phyloP scores from a whole-genome alignment of 2,329 filamentous ascomycete genomes.

The Karstenula rhodostoma region DNA sequence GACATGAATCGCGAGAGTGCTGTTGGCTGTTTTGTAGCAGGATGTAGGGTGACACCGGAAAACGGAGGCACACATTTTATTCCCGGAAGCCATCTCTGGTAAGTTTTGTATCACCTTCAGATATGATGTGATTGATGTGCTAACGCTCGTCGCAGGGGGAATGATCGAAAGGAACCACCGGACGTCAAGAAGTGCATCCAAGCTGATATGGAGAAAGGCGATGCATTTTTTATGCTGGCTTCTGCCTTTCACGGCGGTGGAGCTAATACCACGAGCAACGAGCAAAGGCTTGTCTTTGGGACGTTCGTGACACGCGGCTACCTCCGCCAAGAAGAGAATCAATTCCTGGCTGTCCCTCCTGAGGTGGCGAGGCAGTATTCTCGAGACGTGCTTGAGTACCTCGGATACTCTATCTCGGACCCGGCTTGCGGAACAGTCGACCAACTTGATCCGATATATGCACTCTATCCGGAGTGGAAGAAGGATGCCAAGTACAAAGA shows the following conservation, averaged over 20 bases:
- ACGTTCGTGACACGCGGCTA: slow-evolving; percentile 46
- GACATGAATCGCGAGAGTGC: slow-evolving; percentile 33
- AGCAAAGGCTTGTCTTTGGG: slow-evolving; percentile 44
- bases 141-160: slow-evolving; percentile 22
- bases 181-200: slow-evolving; percentile 12
- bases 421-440: slow-evolving; percentile 22
- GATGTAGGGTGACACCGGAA: slow-evolving; percentile 35
- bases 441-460: slow-evolving; percentile 23
- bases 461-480: slow-evolving; percentile 17
- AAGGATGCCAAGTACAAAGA: slow-evolving; percentile 19
- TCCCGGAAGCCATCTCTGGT: slow-evolving; percentile 50
- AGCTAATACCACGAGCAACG: slow-evolving; percentile 41
- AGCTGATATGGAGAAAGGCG: slow-evolving; percentile 46
- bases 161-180: slow-evolving; percentile 15
- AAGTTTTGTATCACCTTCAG: slow-evolving; percentile 23
- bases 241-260: slow-evolving; percentile 48
- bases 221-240: slow-evolving; percentile 50
- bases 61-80: slow-evolving; percentile 52
- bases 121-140: slow-evolving; percentile 19
- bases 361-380: slow-evolving; percentile 32
- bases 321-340: slow-evolving; percentile 52
- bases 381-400: slow-evolving; percentile 15
- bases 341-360: slow-evolving; percentile 42
- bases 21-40: slow-evolving; percentile 48
- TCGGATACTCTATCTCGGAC: slow-evolving; percentile 17